Percentiles rank a stretch among this genome's conserved stretches.
Conservation (phyloP, 169 alveolate species). For the Plasmodium relictum region DNA sequence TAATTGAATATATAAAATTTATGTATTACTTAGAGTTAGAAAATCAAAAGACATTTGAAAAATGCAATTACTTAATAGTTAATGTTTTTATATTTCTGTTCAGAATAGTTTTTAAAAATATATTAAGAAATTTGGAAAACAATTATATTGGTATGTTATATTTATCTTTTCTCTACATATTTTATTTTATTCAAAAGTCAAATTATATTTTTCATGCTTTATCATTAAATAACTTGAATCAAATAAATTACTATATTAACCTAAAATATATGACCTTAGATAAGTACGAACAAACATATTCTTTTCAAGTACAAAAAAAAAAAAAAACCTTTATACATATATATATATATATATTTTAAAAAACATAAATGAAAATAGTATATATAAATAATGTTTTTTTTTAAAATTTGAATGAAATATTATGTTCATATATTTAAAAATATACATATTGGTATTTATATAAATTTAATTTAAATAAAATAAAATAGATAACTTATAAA, state of each 20-base stretch:
- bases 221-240: constrained; percentile 8
- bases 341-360: not conserved
- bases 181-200: constrained; percentile 29
- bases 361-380: no score
- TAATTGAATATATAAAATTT: constrained; percentile 49
- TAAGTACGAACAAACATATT: constrained; percentile 27
- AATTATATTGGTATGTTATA: constrained; percentile 67
- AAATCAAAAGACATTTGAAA: constrained; percentile 7
- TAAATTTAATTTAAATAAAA: not conserved
- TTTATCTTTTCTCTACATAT: constrained; percentile 38
- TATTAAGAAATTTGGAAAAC: constrained; percentile 29
- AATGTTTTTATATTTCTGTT: not conserved
- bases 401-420: not conserved
- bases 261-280: constrained; percentile 26
- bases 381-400: not conserved
- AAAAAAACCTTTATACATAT: not conserved
- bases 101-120: constrained; percentile 28
- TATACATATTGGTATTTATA: not conserved
- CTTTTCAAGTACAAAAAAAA: constrained; percentile 38
- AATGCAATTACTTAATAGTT: constrained; percentile 4
- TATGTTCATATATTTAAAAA: not conserved
- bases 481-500: not conserved
- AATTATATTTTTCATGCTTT: constrained; percentile 13
- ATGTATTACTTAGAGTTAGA: constrained; percentile 45
- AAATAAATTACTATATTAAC: constrained; percentile 14